Evolutionary conservation across 176 grass and related monocot genomes (phyloP).

Genomic region (Oryza longistaminata): DNA sequence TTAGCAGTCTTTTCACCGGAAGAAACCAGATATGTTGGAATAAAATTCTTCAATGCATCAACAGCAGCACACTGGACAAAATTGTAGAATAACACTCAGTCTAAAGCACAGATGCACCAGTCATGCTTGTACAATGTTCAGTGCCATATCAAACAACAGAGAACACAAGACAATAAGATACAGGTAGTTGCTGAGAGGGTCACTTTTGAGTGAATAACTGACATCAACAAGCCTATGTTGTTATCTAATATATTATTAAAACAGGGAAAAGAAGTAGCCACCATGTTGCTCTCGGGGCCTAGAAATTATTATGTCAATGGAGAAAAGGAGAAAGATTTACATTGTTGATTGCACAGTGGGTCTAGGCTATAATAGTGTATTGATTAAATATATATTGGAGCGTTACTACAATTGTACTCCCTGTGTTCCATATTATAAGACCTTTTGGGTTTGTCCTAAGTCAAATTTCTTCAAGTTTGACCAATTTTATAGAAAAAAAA

Average conservation of each 20-base stretch:
- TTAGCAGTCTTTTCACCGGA: slow-evolving; percentile 62
- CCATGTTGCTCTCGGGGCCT: not conserved
- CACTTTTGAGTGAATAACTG: slow-evolving; percentile 23
- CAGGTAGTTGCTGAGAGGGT: not conserved
- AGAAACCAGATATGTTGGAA: slow-evolving; percentile 81
- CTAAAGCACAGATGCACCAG: slow-evolving; percentile 20
- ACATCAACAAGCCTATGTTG: not conserved
- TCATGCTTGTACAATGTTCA: slow-evolving; percentile 5
- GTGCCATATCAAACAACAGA: slow-evolving; percentile 15
- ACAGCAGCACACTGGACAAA: slow-evolving; percentile 73
- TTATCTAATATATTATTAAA: not conserved
- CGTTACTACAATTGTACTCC: not conserved
- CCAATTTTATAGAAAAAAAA: too few relatives aligned
- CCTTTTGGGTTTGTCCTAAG: too few relatives aligned
- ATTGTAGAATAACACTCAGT: slow-evolving; percentile 37
- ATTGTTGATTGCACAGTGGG: not conserved
- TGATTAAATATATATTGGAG: not conserved
- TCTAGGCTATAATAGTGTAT: not conserved
- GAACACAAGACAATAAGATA: slow-evolving; percentile 5
- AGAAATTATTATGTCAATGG: not conserved
- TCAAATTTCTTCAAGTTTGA: too few relatives aligned
- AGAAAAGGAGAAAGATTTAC: not conserved
- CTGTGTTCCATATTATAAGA: too few relatives aligned
- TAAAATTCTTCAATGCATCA: slow-evolving; percentile 80
- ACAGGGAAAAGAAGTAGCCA: not conserved